Conservation (phyloP, 1,139 yeast genomes). For the Meyerozyma carpophila region DNA sequence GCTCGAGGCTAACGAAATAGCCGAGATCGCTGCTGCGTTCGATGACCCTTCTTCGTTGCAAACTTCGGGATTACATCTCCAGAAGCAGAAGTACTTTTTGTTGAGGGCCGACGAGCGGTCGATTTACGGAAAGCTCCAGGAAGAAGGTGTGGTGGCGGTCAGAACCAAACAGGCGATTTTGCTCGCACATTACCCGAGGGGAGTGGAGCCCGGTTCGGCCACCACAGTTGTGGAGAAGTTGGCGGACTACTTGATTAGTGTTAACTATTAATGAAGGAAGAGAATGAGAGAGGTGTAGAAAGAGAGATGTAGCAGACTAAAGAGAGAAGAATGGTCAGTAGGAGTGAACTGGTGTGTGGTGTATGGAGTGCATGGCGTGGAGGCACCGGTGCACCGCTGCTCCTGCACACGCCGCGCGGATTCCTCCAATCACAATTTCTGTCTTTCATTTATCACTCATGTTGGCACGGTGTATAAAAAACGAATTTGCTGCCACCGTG, state of each 20-base stretch:
- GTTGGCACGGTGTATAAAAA: not conserved
- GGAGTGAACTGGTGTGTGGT: not conserved
- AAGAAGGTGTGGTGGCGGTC: constrained; percentile 83
- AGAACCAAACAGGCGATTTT: constrained; percentile 91
- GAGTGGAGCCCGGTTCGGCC: constrained; percentile 92
- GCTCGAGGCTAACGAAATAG: constrained; percentile 66
- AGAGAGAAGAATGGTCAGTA: not conserved
- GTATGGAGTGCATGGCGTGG: no score
- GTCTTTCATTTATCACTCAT: not conserved
- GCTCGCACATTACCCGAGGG: constrained; percentile 91
- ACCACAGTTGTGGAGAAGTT: constrained; percentile 89
- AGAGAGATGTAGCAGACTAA: no score
- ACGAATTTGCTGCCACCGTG: not conserved
- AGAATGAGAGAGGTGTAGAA: not conserved
- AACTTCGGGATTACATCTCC: constrained; percentile 79
- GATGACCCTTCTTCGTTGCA: constrained; percentile 75
- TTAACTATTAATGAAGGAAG: constrained; percentile 51
- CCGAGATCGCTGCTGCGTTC: constrained; percentile 72
- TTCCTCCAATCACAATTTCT: not conserved
- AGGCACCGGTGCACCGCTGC: not conserved
- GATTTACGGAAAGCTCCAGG: constrained; percentile 86
- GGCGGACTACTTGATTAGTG: constrained; percentile 89
- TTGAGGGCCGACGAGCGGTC: constrained; percentile 90
- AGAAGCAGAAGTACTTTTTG: constrained; percentile 82
- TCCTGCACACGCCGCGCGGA: not conserved